phyloP scores from a whole-genome alignment of 1,284 basidiomycete species.

The Apiotrichum brassicae region DNA sequence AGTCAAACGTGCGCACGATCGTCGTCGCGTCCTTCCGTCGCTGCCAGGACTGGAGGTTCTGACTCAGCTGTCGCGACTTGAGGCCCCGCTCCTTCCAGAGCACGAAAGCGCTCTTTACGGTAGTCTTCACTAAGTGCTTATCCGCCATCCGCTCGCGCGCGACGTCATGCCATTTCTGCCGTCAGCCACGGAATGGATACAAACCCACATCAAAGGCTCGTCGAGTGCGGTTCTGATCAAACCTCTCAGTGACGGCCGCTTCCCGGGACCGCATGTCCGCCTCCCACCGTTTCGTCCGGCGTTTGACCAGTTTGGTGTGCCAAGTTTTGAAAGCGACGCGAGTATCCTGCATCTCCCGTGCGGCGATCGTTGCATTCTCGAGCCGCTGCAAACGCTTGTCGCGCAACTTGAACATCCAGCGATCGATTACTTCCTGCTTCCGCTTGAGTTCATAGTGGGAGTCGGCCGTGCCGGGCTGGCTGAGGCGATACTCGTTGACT shows the following conservation, averaged over 20 bases:
- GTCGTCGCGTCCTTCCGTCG: background rate
- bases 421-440: constrained; percentile 15
- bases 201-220: constrained; percentile 24
- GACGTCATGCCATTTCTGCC: constrained; percentile 11
- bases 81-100: constrained; percentile 5
- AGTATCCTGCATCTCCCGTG: background rate
- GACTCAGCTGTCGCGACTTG: constrained; percentile 3
- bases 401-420: constrained; percentile 22
- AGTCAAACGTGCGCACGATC: constrained; percentile 5
- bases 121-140: constrained; percentile 1
- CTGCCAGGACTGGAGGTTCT: constrained; percentile 6
- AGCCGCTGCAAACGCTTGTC: constrained; percentile 15
- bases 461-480: constrained; percentile 32
- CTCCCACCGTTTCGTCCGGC: constrained; percentile 31
- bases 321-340: constrained; percentile 22
- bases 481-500: constrained; percentile 18
- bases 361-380: constrained; percentile 6
- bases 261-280: constrained; percentile 28
- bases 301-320: constrained; percentile 19
- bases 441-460: constrained; percentile 22
- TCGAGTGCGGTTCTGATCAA: background rate
- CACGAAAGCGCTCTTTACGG: constrained; percentile 3
- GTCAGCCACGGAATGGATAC: background rate
- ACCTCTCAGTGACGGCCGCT: background rate
- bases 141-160: constrained; percentile 15